A percentile compares a stretch with the other conserved stretches of the same genome.
Conservation (phyloP, 1,284 basidiomycete genomes). For the Calocybe gambosa region DNA sequence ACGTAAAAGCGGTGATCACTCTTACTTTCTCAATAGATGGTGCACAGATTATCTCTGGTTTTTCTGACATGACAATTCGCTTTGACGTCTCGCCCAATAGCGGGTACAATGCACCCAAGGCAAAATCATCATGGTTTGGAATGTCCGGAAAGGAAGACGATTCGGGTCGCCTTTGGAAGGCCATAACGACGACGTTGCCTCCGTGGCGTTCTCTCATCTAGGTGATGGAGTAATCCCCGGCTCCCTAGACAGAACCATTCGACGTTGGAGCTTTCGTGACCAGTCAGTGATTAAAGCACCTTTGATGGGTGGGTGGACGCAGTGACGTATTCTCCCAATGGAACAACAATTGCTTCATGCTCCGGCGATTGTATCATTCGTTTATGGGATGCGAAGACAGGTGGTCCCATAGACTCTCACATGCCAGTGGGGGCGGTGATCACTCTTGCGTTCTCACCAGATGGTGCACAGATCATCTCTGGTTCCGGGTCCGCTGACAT, state of each 20-base stretch:
- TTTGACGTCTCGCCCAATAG: slow-evolving; percentile 12
- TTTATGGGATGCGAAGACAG: background rate
- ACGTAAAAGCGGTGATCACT: background rate
- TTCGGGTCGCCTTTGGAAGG: background rate
- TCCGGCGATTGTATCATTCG: background rate
- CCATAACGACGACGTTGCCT: background rate
- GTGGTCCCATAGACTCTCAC: background rate
- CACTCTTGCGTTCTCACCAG: slow-evolving; percentile 10
- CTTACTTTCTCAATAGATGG: slow-evolving; percentile 11
- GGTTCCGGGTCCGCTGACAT: slow-evolving; percentile 1
- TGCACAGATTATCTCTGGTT: background rate
- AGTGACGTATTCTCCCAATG: background rate
- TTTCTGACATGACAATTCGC: slow-evolving; percentile 1
- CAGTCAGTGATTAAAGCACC: background rate
- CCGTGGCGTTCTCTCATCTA: background rate
- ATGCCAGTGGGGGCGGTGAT: background rate
- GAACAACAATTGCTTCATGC: background rate
- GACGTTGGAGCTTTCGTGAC: background rate
- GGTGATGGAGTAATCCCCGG: background rate
- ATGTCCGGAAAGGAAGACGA: background rate
- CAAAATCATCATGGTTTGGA: slow-evolving; percentile 15
- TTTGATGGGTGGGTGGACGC: background rate
- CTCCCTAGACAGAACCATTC: background rate
- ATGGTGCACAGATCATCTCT: slow-evolving; percentile 2
- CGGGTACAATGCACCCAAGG: slow-evolving; percentile 9